These are phyloP conservation scores for Calocera viscosa DNA, from an alignment of 768 basidiomycete species.

Conservation along the genomic window DNA sequence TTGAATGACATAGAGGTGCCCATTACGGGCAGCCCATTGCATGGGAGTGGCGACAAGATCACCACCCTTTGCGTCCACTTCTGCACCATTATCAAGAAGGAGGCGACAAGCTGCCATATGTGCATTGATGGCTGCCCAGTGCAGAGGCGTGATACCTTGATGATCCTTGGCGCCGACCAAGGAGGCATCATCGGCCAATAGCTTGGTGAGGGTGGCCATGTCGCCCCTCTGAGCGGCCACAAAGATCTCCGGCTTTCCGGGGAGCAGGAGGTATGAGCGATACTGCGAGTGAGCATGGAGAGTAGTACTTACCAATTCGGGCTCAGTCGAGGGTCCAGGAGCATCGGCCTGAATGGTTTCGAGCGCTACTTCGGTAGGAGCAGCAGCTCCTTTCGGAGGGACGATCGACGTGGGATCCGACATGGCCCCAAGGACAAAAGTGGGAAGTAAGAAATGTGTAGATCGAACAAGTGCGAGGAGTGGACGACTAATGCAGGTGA, in stretches of 20 bases:
- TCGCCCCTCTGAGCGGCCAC: constrained; percentile 83
- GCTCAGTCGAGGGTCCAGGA: background rate
- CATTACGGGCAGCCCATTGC: constrained; percentile 97
- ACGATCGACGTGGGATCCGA: constrained; percentile 16
- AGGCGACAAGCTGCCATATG: constrained; percentile 80
- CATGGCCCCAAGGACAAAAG: background rate
- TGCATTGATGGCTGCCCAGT: constrained; percentile 98
- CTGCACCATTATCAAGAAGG: constrained; percentile 82
- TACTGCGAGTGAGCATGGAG: background rate
- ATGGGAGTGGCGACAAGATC: constrained; percentile 89
- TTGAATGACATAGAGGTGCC: constrained; percentile 91
- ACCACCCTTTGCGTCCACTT: constrained; percentile 87
- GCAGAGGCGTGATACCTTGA: constrained; percentile 87
- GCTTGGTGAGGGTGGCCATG: constrained; percentile 44
- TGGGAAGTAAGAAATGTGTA: background rate
- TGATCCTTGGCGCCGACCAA: constrained; percentile 67
- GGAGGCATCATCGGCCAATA: constrained; percentile 60
- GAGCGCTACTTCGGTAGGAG: background rate
- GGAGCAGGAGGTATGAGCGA: background rate
- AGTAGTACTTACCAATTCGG: constrained; percentile 27
- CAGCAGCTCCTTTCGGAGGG: constrained; percentile 9
- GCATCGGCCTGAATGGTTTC: constrained; percentile 2
- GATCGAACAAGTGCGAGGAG: no score
- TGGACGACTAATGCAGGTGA: no score
- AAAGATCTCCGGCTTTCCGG: constrained; percentile 50